phyloP scores from a whole-genome alignment of 2,329 filamentous ascomycete genomes.

The Cladophialophora psammophila region DNA sequence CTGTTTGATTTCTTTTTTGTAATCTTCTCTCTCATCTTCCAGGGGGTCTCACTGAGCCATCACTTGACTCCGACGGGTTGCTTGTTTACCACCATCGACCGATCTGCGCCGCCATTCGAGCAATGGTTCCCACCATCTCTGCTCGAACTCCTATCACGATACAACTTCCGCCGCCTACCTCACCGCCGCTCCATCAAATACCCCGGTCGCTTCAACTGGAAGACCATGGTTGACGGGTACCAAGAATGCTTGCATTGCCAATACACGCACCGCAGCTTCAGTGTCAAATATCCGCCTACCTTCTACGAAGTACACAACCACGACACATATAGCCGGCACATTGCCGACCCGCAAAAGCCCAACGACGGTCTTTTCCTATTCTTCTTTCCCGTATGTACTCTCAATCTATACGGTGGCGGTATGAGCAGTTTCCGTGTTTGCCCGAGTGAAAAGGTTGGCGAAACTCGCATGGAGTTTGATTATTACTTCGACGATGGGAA shows the following conservation, averaged over 20 bases:
- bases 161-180: constrained; percentile 63
- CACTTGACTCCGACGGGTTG: constrained; percentile 61
- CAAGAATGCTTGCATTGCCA: constrained; percentile 67
- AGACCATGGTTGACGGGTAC: constrained; percentile 66
- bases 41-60: constrained; percentile 47
- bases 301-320: constrained; percentile 64
- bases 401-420: constrained; percentile 66
- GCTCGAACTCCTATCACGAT: constrained; percentile 56
- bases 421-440: constrained; percentile 65
- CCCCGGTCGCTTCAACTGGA: constrained; percentile 66
- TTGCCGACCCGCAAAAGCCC: constrained; percentile 61
- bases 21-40: constrained; percentile 2
- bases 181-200: constrained; percentile 63
- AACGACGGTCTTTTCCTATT: constrained; percentile 65
- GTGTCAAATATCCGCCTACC: constrained; percentile 62
- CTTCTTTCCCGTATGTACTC: constrained; percentile 64
- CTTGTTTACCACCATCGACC: constrained; percentile 60
- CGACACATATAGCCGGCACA: constrained; percentile 63
- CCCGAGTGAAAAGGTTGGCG: constrained; percentile 58
- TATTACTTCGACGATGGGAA: constrained; percentile 62
- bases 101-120: constrained; percentile 57
- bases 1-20: not conserved
- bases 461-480: constrained; percentile 66
- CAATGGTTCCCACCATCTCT: constrained; percentile 61
- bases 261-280: constrained; percentile 65